Evolutionary conservation across 2,329 filamentous ascomycete species (phyloP).

Genomic region (Neonectria ditissima): DNA sequence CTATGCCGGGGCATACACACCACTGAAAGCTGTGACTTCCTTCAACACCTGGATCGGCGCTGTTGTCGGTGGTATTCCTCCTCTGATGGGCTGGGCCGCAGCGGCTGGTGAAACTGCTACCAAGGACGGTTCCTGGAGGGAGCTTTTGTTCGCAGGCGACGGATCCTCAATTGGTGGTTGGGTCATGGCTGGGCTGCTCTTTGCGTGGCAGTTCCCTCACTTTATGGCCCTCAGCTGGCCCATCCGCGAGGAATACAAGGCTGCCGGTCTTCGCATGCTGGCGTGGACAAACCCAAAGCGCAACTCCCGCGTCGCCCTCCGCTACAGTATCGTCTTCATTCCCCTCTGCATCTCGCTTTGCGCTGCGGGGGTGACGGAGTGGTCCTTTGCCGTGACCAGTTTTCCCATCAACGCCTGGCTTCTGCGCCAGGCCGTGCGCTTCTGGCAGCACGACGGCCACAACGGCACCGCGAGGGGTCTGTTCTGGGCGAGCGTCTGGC

Average conservation of each 20-base stretch:
- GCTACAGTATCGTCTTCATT: constrained; percentile 88
- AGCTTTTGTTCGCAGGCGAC: constrained; percentile 76
- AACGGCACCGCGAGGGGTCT: constrained; percentile 84
- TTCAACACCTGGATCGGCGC: constrained; percentile 97
- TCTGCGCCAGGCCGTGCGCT: constrained; percentile 79
- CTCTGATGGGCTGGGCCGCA: constrained; percentile 97
- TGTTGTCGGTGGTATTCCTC: constrained; percentile 91
- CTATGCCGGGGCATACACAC: constrained; percentile 94
- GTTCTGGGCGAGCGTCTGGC: constrained; percentile 99
- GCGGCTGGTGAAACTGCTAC: constrained; percentile 90
- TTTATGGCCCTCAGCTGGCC: constrained; percentile 94
- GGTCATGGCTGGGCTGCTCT: constrained; percentile 85
- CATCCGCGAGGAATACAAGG: constrained; percentile 89
- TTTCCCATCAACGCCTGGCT: constrained; percentile 89
- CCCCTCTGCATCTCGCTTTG: constrained; percentile 87
- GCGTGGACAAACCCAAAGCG: constrained; percentile 87
- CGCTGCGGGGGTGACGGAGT: constrained; percentile 84
- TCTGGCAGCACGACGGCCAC: constrained; percentile 83
- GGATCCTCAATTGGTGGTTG: constrained; percentile 81
- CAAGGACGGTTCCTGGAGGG: constrained; percentile 78
- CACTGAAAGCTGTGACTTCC: constrained; percentile 86
- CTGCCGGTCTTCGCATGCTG: constrained; percentile 77
- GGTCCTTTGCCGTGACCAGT: constrained; percentile 85
- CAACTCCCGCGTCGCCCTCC: constrained; percentile 87
- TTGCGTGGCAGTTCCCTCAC: constrained; percentile 98